Conservation (phyloP, 2,329 filamentous ascomycete genomes). For the Trichoderma aggressivum region DNA sequence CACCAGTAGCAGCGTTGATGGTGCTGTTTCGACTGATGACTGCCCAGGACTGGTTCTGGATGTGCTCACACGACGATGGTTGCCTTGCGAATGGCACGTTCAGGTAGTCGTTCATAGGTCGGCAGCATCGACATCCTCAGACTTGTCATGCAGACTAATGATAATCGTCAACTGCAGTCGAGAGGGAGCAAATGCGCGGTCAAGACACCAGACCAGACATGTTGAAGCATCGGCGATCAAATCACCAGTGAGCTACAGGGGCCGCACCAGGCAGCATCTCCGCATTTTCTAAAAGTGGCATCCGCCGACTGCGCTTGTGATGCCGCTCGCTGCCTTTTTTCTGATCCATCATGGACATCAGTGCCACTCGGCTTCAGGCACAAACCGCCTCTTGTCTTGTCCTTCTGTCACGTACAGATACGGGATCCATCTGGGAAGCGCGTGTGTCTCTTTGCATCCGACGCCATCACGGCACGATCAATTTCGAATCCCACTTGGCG, state of each 20-base stretch:
- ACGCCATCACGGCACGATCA: neutral
- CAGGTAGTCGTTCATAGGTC: neutral
- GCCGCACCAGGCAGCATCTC: slow-evolving; percentile 9
- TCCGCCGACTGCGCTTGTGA: slow-evolving; percentile 5
- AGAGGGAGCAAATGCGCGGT: neutral
- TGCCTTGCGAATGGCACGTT: neutral
- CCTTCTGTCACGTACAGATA: neutral
- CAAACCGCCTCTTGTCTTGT: neutral
- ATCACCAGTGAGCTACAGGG: neutral
- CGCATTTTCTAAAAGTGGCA: slow-evolving; percentile 7
- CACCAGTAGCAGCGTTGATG: neutral
- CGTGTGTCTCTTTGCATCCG: neutral
- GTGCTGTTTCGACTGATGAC: neutral
- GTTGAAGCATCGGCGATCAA: neutral
- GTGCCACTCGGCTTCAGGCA: neutral
- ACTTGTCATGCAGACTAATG: neutral
- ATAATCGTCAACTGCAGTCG: neutral
- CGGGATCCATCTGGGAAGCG: neutral
- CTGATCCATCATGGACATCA: no score
- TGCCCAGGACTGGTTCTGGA: neutral
- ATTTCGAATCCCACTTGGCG: neutral
- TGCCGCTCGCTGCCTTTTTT: neutral
- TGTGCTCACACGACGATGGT: neutral
- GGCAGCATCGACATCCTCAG: neutral
- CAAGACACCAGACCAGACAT: neutral